phyloP scores from a whole-genome alignment of 306 rosid species.

The Urtica urens region DNA sequence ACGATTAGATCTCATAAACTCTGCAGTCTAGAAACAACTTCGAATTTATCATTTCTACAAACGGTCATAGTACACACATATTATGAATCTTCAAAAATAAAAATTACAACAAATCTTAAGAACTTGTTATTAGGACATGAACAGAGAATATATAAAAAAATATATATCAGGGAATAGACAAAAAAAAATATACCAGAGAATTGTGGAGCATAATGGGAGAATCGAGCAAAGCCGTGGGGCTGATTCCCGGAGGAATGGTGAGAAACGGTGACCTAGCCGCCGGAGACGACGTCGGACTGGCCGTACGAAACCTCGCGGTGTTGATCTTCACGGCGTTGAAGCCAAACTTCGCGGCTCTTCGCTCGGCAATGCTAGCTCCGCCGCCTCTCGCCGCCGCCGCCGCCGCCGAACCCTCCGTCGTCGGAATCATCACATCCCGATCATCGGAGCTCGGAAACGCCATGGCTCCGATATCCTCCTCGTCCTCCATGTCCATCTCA shows the following conservation, averaged over 20 bases:
- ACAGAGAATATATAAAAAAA: no score
- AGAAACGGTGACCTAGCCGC: conserved; percentile 36
- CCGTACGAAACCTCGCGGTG: conserved; percentile 24
- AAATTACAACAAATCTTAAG: no score
- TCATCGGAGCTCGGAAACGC: neutral
- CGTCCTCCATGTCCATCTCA: conserved; percentile 3
- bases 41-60: no score
- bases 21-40: no score
- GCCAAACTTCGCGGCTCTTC: conserved; percentile 48
- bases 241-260: conserved; percentile 56
- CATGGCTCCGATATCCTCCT: neutral
- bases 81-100: no score
- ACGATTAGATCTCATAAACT: no score
- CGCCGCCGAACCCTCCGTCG: neutral
- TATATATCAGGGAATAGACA: neutral
- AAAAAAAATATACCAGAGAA: conserved; percentile 31
- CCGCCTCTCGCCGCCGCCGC: neutral
- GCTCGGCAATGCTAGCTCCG: conserved; percentile 38
- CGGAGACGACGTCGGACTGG: conserved; percentile 27
- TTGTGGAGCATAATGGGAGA: conserved; percentile 67
- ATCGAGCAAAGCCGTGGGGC: conserved; percentile 67
- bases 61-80: no score
- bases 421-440: neutral
- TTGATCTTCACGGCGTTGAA: conserved; percentile 47
- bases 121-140: no score